Evolutionary conservation across 2,329 filamentous ascomycete species (phyloP), one percentile per base, ranked within the genome.

Genomic region (Huntiella decipiens): DNA sequence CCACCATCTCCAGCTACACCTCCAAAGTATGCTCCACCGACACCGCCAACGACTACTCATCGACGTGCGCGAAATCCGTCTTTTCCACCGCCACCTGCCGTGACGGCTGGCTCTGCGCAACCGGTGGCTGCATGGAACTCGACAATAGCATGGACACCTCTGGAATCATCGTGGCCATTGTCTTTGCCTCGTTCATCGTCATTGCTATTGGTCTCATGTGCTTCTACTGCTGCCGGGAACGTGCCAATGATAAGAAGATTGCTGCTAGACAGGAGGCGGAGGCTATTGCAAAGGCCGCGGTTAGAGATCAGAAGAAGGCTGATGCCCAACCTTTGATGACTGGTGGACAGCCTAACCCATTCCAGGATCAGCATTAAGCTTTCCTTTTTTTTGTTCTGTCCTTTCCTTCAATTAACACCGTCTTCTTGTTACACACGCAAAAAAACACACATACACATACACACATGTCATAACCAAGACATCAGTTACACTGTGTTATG

Each of bases 181-280:
- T 67, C 56, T 66, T 76, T 34, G 65, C 60, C 47, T 51, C 57
- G n/a, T 59, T 56, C 49, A 53, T 67, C 50, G 56, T 58, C 51
- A 38, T 61, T 44, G 57, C 61, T 52, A 50, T 67, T 50, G 57
- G 54, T 41, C 52, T 58, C 51, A 57, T 74, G 47, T 63, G 65
- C 54, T 66, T 66, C 61, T 60, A 67, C 52, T 73, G 68, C 65
- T 68, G 64, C 62, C 60, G 61, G 51, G 70, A 74, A 52, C 61
- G 64, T 53, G 58, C 57, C 56, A 52, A 61, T 53, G 62, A 69
- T 54, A 63, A 62, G 56, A 59, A 61, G 40, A 56, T 63, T 32
- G 58, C 57, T 45, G 64, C 64, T 49, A 63, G 64, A 52, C 63
- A 63, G 49, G 69, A 73, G 58, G 67, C 67, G 38, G 64, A 63